Conservation (phyloP, 2,329 filamentous ascomycete genomes). For the Cytospora chrysosperma region DNA sequence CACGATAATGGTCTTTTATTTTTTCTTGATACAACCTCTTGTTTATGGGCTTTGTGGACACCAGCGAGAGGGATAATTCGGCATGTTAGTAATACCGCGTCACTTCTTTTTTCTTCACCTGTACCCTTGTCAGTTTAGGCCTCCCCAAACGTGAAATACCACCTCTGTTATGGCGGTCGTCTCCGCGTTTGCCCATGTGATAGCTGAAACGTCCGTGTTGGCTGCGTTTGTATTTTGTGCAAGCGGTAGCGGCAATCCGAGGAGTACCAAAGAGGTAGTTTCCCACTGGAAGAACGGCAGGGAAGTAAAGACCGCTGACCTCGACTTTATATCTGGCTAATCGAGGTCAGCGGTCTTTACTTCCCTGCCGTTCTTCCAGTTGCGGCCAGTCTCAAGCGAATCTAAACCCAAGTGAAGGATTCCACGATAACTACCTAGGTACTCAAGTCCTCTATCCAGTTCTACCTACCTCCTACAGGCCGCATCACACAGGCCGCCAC, state of each 20-base stretch:
- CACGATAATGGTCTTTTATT: conserved; percentile 31
- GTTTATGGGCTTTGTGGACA: conserved; percentile 24
- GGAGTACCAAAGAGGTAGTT: not conserved
- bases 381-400: no score
- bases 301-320: no score
- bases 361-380: not conserved
- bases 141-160: conserved; percentile 23
- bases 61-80: conserved; percentile 24
- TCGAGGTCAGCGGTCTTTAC: not conserved
- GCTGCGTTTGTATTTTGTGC: no score
- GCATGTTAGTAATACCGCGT: conserved; percentile 26
- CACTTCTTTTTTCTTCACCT: conserved; percentile 24
- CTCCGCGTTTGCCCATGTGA: not conserved
- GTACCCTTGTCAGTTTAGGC: conserved; percentile 24
- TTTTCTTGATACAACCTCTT: conserved; percentile 28
- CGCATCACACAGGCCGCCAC: conserved; percentile 2
- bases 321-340: not conserved
- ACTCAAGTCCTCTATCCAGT: not conserved
- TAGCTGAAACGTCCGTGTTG: not conserved
- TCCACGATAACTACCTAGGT: not conserved
- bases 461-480: not conserved
- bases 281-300: no score
- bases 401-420: no score
- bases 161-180: conserved; percentile 14
- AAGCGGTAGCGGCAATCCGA: not conserved